Evolutionary conservation across 2,329 filamentous ascomycete species (phyloP), one percentile per base, ranked within the genome.

Genomic region (Metarhizium brunneum): DNA sequence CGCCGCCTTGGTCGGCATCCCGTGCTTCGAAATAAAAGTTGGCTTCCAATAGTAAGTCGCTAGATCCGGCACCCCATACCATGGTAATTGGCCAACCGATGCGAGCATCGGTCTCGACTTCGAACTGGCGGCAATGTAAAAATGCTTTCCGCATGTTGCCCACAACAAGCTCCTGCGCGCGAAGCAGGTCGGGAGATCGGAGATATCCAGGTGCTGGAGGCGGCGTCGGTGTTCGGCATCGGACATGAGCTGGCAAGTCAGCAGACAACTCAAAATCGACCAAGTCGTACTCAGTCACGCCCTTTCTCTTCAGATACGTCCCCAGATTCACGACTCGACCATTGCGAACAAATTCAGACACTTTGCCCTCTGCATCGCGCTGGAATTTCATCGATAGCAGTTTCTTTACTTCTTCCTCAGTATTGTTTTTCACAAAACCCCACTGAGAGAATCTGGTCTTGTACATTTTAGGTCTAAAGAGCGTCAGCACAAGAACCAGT

Each of bases 391-490:
- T 75, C 43, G 75, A 76, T 8, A 80, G 65, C 52, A 80, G 67
- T 18, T 73, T 69, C 62, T 78, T 77, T 7, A 79, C 76, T 56
- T 79, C 77, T 30, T 78, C 76, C 56, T 79, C 77, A 47, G 76
- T 79, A 58, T 79, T 79, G 57, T 80, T 79, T 66, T 80, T 80
- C 45, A 76, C 76, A 58, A 80, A 80, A 0, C 76, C 76, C 77
- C 77, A 80, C 58, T 79, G 76, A 14, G 77, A 77, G 61, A 79
- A 79, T 29, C 77, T 69, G n/a, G 76, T 78, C 62, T 80, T 80
- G 64, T 80, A 80, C 77, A 80, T 80, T 59, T 79, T 78, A 18
- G 77, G 75, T 18, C 77, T 79, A 51, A 4, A 25, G 35, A 10
- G 35, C 47, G 58, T 65, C 51, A 67, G 63, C 47, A 11, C 4